A percentile compares a stretch with the other conserved stretches of the same genome.
phyloP scores from a whole-genome alignment of 441 rosid species.

The Bruguiera hainesii region DNA sequence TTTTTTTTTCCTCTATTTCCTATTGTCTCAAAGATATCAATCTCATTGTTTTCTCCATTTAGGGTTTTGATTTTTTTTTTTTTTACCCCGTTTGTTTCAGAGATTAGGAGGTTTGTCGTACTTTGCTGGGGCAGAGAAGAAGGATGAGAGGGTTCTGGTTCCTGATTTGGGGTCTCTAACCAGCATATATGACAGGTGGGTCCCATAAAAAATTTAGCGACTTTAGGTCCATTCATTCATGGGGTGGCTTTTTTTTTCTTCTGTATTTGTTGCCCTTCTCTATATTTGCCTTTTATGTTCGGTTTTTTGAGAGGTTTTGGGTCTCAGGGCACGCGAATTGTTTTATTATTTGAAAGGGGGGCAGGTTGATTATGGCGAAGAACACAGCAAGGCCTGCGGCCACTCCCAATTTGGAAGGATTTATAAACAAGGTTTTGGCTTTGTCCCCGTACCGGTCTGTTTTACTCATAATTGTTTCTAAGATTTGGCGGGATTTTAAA shows the following conservation, averaged over 20 bases:
- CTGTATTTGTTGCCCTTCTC: neutral
- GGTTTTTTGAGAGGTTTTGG: conserved; percentile 8
- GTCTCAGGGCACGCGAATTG: conserved; percentile 83
- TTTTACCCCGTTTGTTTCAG: conserved; percentile 31
- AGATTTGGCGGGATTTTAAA: neutral
- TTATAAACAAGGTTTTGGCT: conserved; percentile 54
- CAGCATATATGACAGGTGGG: conserved; percentile 79
- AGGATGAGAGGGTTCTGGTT: conserved; percentile 86
- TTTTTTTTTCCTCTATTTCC: neutral
- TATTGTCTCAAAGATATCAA: neutral
- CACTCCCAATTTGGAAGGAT: conserved; percentile 78
- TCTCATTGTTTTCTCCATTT: conserved; percentile 16
- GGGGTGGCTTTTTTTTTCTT: neutral
- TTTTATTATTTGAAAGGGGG: conserved; percentile 95
- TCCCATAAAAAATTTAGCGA: conserved; percentile 12
- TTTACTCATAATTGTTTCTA: neutral
- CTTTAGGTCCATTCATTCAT: neutral
- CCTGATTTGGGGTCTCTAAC: conserved; percentile 97
- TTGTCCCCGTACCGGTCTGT: neutral
- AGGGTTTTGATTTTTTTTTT: conserved; percentile 4
- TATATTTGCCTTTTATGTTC: neutral
- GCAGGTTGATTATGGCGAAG: conserved; percentile 84
- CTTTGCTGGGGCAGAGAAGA: conserved; percentile 97
- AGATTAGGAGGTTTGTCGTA: conserved; percentile 87
- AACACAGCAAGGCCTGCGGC: conserved; percentile 80